Conservation (phyloP, 2,329 filamentous ascomycete species). For the Sphaerulina musiva region DNA sequence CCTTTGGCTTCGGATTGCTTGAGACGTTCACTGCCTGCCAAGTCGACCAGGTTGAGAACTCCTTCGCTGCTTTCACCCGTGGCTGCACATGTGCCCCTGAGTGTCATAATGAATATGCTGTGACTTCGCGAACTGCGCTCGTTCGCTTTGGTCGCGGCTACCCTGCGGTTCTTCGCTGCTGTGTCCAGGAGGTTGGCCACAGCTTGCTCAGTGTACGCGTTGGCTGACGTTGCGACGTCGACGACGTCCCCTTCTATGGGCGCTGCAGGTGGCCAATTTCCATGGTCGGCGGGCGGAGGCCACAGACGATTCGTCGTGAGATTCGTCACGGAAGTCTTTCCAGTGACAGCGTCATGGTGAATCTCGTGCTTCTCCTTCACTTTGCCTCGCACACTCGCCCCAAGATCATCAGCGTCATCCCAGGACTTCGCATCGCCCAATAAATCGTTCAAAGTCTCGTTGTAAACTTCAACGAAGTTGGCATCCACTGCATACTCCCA, state of each 20-base stretch:
- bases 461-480: constrained; percentile 95
- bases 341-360: constrained; percentile 72
- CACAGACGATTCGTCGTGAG: constrained; percentile 71
- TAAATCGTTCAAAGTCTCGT: constrained; percentile 90
- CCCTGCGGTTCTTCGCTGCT: constrained; percentile 79
- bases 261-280: constrained; percentile 26
- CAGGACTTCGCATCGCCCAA: constrained; percentile 65
- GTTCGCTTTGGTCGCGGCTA: constrained; percentile 96
- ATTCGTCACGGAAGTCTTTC: constrained; percentile 75
- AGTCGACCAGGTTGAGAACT: constrained; percentile 88
- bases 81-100: constrained; percentile 59
- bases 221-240: constrained; percentile 4
- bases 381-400: constrained; percentile 26
- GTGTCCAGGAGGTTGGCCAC: constrained; percentile 51
- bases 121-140: constrained; percentile 90
- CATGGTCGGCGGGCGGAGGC: constrained; percentile 65
- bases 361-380: constrained; percentile 79
- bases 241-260: constrained; percentile 6
- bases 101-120: constrained; percentile 83
- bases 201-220: constrained; percentile 28
- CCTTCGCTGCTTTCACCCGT: constrained; percentile 84
- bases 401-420: constrained; percentile 38
- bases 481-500: constrained; percentile 95
- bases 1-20: constrained; percentile 83
- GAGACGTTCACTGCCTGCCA: constrained; percentile 86